Evolutionary conservation across 169 alveolate genomes (phyloP), one percentile per base, ranked within the genome.

Genomic region (Plasmodium vivax): DNA sequence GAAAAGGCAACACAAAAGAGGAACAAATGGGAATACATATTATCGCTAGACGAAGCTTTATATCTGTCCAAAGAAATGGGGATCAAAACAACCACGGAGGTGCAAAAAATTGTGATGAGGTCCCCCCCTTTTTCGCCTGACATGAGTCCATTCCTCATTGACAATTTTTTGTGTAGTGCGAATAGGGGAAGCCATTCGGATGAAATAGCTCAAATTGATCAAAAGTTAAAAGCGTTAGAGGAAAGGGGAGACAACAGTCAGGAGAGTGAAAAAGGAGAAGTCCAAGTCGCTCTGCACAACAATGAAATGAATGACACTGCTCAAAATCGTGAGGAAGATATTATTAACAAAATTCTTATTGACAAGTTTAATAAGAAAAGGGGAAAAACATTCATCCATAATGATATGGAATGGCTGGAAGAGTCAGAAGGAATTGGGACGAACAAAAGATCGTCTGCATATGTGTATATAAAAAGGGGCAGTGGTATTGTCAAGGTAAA

Each of bases 21-120:
- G 32, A 68, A 68, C 77, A 68, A 19, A 68, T 47, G 73, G 23
- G 83, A 88, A 19, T 91, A 85, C 83, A 58, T 87, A 38, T 71
- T 77, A 54, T 84, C 94, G 5, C 73, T 90, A 19, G 94, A 90
- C 30, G 94, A 97, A 98, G 98, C 98, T 6, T 92, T 97, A 72
- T 97, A 97, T 93, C 91, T 97, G 83, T 96, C 98, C 3, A 97
- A 97, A 92, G 98, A 97, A 82, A 98, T 97, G 82, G 98, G 98
- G n/a, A 90, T 96, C 79, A 95, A 85, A 23, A 97, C 98, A 1
- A 96, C 95, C 12, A 90, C 95, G 14, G 98, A 97, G 72, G 34
- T 96, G 7, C 98, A 97, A 88, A 91, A 79, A 82, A 92, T 97
- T 19, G 92, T 97, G 16, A 92, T 97, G 84, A 90, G 93, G 19